These are phyloP conservation scores for Aspergillus piperis DNA, from an alignment of 2,329 filamentous ascomycete species.

Conservation along the genomic window DNA sequence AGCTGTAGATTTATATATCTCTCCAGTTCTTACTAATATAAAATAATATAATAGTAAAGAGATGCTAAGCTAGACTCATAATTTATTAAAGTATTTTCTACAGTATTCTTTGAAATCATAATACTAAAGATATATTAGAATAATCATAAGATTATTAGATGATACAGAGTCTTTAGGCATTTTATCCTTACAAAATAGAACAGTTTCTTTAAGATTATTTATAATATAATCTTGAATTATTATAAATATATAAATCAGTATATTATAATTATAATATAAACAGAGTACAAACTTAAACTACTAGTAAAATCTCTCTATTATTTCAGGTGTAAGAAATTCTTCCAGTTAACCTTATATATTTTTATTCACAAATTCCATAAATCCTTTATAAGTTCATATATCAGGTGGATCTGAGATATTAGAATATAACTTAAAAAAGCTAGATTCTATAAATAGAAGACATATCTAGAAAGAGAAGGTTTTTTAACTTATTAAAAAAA, in stretches of 20 bases:
- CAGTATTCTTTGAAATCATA: conserved; percentile 19
- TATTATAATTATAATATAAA: background rate
- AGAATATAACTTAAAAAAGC: background rate
- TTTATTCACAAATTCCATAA: background rate
- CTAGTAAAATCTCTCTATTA: background rate
- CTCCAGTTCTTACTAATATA: conserved; percentile 16
- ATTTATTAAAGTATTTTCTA: conserved; percentile 12
- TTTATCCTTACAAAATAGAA: conserved; percentile 8
- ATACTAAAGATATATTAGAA: conserved; percentile 23
- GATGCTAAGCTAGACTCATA: conserved; percentile 16
- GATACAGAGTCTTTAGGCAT: conserved; percentile 20
- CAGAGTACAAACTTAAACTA: background rate
- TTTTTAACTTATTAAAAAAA: background rate
- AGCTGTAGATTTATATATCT: conserved; percentile 21
- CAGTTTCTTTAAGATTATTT: conserved; percentile 5
- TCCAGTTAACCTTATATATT: background rate
- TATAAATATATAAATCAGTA: background rate
- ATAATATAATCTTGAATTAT: background rate
- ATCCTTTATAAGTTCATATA: background rate
- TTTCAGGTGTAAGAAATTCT: background rate
- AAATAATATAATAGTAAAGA: conserved; percentile 23
- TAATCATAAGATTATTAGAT: conserved; percentile 21
- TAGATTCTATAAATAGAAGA: background rate
- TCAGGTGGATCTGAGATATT: background rate
- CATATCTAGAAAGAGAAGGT: background rate